phyloP scores from a whole-genome alignment of 1,284 basidiomycete genomes.

The Fomitopsis schrenkii region DNA sequence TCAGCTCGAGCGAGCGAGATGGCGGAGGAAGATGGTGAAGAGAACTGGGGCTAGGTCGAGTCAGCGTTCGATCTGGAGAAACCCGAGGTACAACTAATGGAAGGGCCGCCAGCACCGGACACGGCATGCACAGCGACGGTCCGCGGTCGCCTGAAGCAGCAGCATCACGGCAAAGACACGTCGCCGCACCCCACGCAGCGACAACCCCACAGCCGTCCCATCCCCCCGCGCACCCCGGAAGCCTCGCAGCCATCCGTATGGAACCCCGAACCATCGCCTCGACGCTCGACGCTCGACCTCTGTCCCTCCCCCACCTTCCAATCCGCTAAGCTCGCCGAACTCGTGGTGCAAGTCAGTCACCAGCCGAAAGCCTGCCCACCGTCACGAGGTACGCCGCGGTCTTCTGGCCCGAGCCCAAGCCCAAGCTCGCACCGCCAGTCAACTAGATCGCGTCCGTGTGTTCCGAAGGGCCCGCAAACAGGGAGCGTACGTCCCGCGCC shows the following conservation, averaged over 20 bases:
- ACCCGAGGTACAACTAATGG: slow-evolving; percentile 21
- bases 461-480: slow-evolving; percentile 27
- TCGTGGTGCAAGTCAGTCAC: slow-evolving; percentile 55
- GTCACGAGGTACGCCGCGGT: slow-evolving; percentile 21
- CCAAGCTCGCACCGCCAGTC: slow-evolving; percentile 17
- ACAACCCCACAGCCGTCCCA: slow-evolving; percentile 18
- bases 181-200: slow-evolving; percentile 43
- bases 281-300: not conserved
- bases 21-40: slow-evolving; percentile 26
- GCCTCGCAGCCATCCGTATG: slow-evolving; percentile 44
- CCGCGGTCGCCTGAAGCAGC: slow-evolving; percentile 40
- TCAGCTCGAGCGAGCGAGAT: not conserved
- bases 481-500: slow-evolving; percentile 66
- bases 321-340: slow-evolving; percentile 39
- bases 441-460: slow-evolving; percentile 14
- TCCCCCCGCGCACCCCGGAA: slow-evolving; percentile 33
- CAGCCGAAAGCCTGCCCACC: slow-evolving; percentile 10
- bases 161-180: slow-evolving; percentile 36
- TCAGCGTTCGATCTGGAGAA: slow-evolving; percentile 55
- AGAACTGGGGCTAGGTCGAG: slow-evolving; percentile 75
- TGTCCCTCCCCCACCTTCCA: slow-evolving; percentile 9
- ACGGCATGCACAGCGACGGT: slow-evolving; percentile 25
- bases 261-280: slow-evolving; percentile 20
- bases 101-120: not conserved
- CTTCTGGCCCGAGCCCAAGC: slow-evolving; percentile 24